phyloP scores from a whole-genome alignment of 78 protist species.

The Cavenderia fasciculata region DNA sequence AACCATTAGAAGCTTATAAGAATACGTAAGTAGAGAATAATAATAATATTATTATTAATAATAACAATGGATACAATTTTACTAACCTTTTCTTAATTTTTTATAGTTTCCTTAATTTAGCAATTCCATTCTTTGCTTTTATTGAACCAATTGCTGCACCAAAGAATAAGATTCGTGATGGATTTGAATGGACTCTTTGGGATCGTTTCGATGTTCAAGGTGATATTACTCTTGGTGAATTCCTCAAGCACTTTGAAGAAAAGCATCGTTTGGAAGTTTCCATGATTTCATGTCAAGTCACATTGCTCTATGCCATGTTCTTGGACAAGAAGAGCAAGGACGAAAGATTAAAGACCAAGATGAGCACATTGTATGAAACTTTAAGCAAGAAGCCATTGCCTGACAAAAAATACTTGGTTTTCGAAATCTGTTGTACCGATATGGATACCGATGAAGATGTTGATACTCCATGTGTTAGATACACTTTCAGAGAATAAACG shows the following conservation, averaged over 20 bases:
- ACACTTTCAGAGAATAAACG: slow-evolving; percentile 38
- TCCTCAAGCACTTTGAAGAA: slow-evolving; percentile 60
- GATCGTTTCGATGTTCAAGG: slow-evolving; percentile 90
- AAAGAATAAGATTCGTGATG: slow-evolving; percentile 78
- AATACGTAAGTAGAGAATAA: too few species aligned
- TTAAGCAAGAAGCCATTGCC: slow-evolving; percentile 70
- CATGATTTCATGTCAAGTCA: slow-evolving; percentile 87
- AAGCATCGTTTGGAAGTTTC: slow-evolving; percentile 73
- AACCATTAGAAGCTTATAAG: slow-evolving; percentile 88
- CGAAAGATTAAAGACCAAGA: slow-evolving; percentile 48
- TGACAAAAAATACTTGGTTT: slow-evolving; percentile 61
- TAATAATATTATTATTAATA: too few species aligned
- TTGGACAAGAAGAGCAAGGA: slow-evolving; percentile 55
- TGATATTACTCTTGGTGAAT: slow-evolving; percentile 77
- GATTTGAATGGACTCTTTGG: slow-evolving; percentile 88
- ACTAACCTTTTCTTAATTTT: too few species aligned
- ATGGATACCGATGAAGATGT: slow-evolving; percentile 69
- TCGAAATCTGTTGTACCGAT: slow-evolving; percentile 75
- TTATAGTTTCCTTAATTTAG: slow-evolving; percentile 98
- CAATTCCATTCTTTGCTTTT: slow-evolving; percentile 94
- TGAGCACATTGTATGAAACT: slow-evolving; percentile 5
- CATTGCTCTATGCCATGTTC: slow-evolving; percentile 80
- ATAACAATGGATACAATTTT: too few species aligned
- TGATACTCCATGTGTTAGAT: slow-evolving; percentile 72
- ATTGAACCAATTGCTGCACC: slow-evolving; percentile 96